Base-by-base conservation (phyloP, 1,139 yeast species). In the Barnettozyma hawaiiensis region DNA sequence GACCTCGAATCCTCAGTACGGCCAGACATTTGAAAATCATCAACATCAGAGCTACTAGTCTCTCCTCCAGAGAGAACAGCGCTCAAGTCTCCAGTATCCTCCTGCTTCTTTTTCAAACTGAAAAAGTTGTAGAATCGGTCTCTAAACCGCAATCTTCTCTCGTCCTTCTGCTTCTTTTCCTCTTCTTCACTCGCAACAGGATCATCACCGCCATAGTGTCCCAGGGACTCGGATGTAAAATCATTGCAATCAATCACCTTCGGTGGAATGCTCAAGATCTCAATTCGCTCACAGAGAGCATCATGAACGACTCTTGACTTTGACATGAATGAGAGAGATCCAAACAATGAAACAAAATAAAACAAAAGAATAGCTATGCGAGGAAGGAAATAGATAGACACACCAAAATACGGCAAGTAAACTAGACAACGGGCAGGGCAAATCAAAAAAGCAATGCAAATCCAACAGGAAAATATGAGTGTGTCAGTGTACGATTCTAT, bases 111-210 rank as follows among this genome's bases (percentile, higher is more conserved):
- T 21, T 15, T 26, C 19, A 8, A 8, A 5, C 4, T 32, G 20
- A 40, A 40, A 5, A 40, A 20, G 19, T 26, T 29, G 19, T 24
- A 40, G n/a, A 40, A 16, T 24, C 36, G 26, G 8, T 37, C 40
- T 20, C 43, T 41, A 18, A 37, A 33, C n/a, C 43, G 11, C 23
- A 27, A 16, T 14, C 38, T 26, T 19, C 18, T 26, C 24, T 21
- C 24, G 5, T 32, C 35, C 35, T 20, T 21, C 35, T 21, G 16
- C 18, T 21, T 32, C 29, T n/a, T 26, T 10, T n/a, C 29, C 29
- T 7, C 16, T 6, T 26, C 10, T 4, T 6, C 15, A 6, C 14
- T n/a, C n/a, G n/a, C 35, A 32, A 6, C 24, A 9, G 24, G 24
- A 5, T 32, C 35, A 14, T 12, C 10, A 3, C 18, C 32, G 18